Conservation (phyloP, 2,329 filamentous ascomycete species). For the Colletotrichum sidae region DNA sequence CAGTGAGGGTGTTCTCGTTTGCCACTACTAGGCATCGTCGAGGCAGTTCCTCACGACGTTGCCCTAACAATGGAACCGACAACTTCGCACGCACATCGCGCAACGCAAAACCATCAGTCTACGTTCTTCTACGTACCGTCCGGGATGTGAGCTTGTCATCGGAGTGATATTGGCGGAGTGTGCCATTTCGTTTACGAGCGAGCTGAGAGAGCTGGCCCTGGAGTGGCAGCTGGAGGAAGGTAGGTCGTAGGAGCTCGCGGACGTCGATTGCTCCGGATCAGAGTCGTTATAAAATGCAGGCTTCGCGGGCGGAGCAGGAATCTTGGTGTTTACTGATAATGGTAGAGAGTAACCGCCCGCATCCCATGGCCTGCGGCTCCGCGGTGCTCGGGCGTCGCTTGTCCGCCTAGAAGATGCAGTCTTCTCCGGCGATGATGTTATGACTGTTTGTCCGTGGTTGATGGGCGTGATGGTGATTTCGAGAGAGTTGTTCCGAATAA, state of each 20-base stretch:
- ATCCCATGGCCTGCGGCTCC: constrained; percentile 62
- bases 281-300: constrained; percentile 40
- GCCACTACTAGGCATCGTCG: too few species aligned
- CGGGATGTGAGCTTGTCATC: constrained; percentile 40
- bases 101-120: too few species aligned
- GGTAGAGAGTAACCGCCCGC: constrained; percentile 62
- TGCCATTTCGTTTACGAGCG: constrained; percentile 40
- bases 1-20: too few species aligned
- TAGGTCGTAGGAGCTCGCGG: constrained; percentile 41
- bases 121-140: constrained; percentile 40
- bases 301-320: constrained; percentile 38
- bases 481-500: constrained; percentile 29
- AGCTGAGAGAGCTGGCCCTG: constrained; percentile 48
- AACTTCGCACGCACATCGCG: too few species aligned
- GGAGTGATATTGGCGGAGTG: constrained; percentile 39
- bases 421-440: constrained; percentile 35
- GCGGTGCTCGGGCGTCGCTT: constrained; percentile 33
- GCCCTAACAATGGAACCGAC: too few species aligned
- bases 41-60: too few species aligned
- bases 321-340: constrained; percentile 52
- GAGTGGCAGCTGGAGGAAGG: constrained; percentile 42
- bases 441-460: constrained; percentile 20
- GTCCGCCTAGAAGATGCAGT: constrained; percentile 33
- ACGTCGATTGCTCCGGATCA: constrained; percentile 38
- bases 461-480: constrained; percentile 26